phyloP scores from a whole-genome alignment of 1,284 basidiomycete genomes.

The Ceratobasidium sp. region DNA sequence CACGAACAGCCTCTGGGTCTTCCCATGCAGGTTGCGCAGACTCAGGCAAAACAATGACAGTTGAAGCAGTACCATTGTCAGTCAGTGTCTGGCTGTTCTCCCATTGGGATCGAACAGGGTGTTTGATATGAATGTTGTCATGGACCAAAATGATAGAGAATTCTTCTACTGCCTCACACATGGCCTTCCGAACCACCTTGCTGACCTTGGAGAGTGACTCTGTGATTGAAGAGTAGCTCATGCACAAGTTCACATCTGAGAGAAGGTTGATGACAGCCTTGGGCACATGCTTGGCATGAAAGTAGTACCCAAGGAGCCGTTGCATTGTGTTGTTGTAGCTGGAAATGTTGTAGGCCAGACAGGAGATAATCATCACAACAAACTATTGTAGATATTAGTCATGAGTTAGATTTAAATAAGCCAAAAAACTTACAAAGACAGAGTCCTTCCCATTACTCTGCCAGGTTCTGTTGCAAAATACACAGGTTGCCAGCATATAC shows the following conservation, averaged over 20 bases:
- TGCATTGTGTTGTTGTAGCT: not conserved
- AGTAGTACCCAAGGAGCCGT: not conserved
- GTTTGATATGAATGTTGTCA: conserved; percentile 10
- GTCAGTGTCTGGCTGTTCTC: not conserved
- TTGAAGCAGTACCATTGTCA: conserved; percentile 3
- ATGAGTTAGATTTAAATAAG: too few relatives aligned
- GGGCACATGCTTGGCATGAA: not conserved
- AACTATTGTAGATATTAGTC: not conserved
- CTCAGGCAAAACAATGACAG: not conserved
- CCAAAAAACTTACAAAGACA: not conserved
- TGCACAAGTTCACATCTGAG: not conserved
- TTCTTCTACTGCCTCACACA: not conserved
- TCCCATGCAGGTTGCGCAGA: not conserved
- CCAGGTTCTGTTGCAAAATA: not conserved
- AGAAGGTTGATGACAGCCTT: not conserved
- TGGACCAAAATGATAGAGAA: not conserved
- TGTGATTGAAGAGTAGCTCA: not conserved
- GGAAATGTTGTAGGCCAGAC: not conserved
- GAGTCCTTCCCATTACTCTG: not conserved
- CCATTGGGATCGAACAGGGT: not conserved
- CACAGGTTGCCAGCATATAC: not conserved
- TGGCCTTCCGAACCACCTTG: not conserved
- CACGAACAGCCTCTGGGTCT: not conserved
- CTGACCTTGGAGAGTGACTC: not conserved
- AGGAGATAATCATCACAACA: not conserved